Evolutionary conservation across 768 basidiomycete species (phyloP).

Genomic region (Suillus discolor): DNA sequence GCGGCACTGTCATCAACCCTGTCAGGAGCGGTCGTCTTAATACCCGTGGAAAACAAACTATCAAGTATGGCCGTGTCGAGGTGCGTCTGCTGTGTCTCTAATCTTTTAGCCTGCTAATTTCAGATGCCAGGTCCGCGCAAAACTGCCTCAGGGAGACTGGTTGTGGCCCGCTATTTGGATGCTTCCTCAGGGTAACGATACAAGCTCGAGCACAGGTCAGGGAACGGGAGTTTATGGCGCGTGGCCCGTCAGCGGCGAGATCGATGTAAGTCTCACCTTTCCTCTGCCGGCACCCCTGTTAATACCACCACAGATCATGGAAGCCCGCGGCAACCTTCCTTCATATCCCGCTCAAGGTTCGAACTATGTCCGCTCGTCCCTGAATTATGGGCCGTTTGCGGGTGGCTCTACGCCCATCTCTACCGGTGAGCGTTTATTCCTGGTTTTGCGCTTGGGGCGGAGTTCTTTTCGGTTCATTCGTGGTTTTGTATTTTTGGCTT

Average conservation of each 20-base stretch:
- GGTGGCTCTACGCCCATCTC: slow-evolving; percentile 35
- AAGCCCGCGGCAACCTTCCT: slow-evolving; percentile 51
- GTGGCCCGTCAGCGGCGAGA: slow-evolving; percentile 61
- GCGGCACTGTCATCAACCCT: slow-evolving; percentile 48
- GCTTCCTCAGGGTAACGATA: slow-evolving; percentile 29
- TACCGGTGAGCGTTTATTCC: slow-evolving; percentile 16
- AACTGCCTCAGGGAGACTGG: slow-evolving; percentile 57
- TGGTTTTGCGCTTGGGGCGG: background rate
- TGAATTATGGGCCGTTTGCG: slow-evolving; percentile 69
- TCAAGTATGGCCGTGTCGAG: slow-evolving; percentile 61
- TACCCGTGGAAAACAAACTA: slow-evolving; percentile 48
- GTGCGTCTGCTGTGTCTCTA: slow-evolving; percentile 23
- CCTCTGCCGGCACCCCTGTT: background rate
- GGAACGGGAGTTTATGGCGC: slow-evolving; percentile 28
- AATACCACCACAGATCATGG: slow-evolving; percentile 43
- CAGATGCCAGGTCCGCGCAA: slow-evolving; percentile 51
- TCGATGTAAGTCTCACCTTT: slow-evolving; percentile 48
- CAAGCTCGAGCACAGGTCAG: slow-evolving; percentile 9
- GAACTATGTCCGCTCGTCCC: slow-evolving; percentile 53
- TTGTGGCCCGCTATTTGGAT: slow-evolving; percentile 36
- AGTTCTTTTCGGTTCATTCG: background rate
- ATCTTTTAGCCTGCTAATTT: background rate
- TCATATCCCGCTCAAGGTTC: slow-evolving; percentile 44
- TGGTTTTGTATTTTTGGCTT: background rate
- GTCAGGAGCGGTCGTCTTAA: slow-evolving; percentile 56